These are phyloP conservation scores for Alternaria brassicae DNA, from an alignment of 2,329 filamentous ascomycete genomes.

Conservation along the genomic window DNA sequence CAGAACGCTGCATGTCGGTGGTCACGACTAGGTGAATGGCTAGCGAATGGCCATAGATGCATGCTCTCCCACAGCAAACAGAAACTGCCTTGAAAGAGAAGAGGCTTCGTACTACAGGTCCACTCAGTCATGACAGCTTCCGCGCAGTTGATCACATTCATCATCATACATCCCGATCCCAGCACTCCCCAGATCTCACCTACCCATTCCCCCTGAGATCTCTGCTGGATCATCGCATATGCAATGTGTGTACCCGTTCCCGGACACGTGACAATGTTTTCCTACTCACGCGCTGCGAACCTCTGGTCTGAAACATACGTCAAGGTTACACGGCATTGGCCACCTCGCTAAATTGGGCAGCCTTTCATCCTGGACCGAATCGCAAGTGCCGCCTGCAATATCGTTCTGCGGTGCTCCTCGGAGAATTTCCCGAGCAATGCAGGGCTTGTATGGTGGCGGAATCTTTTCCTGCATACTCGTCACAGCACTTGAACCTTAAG, in stretches of 20 bases:
- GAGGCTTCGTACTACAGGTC: not conserved
- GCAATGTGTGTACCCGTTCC: slow-evolving; percentile 19
- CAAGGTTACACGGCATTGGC: slow-evolving; percentile 11
- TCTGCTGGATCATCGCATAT: slow-evolving; percentile 22
- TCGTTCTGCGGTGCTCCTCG: slow-evolving; percentile 12
- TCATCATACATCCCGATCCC: slow-evolving; percentile 10
- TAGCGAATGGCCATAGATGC: not conserved
- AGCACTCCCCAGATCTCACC: slow-evolving; percentile 3
- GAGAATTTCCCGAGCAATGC: slow-evolving; percentile 11
- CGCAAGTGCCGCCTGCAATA: slow-evolving; percentile 7
- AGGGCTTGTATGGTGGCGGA: slow-evolving; percentile 17
- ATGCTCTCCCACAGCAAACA: not conserved
- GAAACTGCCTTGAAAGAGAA: not conserved
- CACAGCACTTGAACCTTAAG: slow-evolving; percentile 9
- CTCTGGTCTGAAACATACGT: slow-evolving; percentile 19
- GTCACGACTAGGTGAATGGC: not conserved
- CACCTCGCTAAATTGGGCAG: slow-evolving; percentile 5
- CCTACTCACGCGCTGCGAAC: slow-evolving; percentile 22
- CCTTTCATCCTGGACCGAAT: slow-evolving; percentile 1
- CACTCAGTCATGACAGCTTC: not conserved
- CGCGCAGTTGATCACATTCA: not conserved
- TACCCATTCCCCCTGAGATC: slow-evolving; percentile 14
- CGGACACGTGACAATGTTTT: slow-evolving; percentile 16
- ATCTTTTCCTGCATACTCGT: slow-evolving; percentile 12
- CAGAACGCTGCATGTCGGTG: slow-evolving; percentile 1